Base-by-base conservation (phyloP, 2,329 filamentous ascomycete species). In the Microdochium bolleyi region DNA sequence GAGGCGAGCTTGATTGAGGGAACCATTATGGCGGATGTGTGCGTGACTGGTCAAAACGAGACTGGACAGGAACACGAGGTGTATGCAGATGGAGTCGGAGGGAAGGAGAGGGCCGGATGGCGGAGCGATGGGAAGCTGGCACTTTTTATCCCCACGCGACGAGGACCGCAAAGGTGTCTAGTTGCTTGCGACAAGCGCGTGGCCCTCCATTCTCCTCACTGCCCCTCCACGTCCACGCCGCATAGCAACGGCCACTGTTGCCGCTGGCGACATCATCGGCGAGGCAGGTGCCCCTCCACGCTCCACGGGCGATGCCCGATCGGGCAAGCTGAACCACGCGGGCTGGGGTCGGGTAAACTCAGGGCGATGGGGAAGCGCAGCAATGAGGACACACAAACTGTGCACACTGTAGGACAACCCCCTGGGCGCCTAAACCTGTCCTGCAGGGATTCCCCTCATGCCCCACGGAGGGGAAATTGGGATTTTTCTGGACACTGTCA, bases 1-100 rank as follows among this genome's bases (percentile, higher is more conserved):
- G 68, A 70, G 56, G 66, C 62, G 37, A 70, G 56, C 58, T 69
- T 70, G 41, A 65, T 38, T 2, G 62, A 61, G 48, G 64, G 64
- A 48, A 61, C 57, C 41, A 46, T 46, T 21, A 8, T 46, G 41
- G 13, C 41, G 4, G 34, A 5, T 16, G 16, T 46, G 41, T 46
- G 19, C 19, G 19, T 19, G 19, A 22, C 3, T 46, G 21, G 8
- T 16, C n/a, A 46, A 19, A 19, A 22, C 19, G 19, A 41, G 37
- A 22, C 14, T 11, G 9, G 14, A 19, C 4, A 19, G 41, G 13
- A 46, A 46, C 41, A 11, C n/a, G n/a, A n/a, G n/a, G n/a, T n/a
- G n/a, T n/a, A n/a, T n/a, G n/a, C n/a, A n/a, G n/a, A n/a, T n/a
- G n/a, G n/a, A n/a, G n/a, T n/a, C n/a, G n/a, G n/a, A n/a, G n/a